A percentile compares a stretch with the other conserved stretches of the same genome.
phyloP scores from a whole-genome alignment of 495 filamentous ascomycete genomes.

The Apiosordaria backusii region DNA sequence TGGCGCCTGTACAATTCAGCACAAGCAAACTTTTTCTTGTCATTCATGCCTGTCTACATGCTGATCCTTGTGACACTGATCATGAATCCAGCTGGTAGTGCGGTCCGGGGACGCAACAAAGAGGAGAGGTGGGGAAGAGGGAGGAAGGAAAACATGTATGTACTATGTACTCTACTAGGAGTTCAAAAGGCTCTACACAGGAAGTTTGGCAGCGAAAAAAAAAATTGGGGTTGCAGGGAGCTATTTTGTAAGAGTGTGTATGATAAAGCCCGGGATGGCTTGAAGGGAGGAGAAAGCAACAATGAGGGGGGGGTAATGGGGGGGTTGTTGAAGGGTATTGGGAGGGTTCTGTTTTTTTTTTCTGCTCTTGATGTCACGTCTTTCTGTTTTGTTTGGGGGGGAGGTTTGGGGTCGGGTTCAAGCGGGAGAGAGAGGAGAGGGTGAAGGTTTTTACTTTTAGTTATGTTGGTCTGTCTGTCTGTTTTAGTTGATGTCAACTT shows the following conservation, averaged over 20 bases:
- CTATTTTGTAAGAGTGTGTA: background rate
- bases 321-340: background rate
- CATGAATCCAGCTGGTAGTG: background rate
- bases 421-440: no score
- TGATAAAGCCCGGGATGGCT: background rate
- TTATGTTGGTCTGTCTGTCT: background rate
- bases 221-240: background rate
- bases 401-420: no score
- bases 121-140: background rate
- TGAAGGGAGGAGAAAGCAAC: background rate
- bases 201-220: background rate
- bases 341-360: background rate
- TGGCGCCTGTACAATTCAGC: slow-evolving; percentile 5
- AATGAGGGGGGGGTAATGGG: background rate
- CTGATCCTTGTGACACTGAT: background rate
- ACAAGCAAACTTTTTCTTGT: background rate
- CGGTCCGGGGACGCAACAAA: background rate
- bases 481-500: background rate
- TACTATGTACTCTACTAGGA: background rate
- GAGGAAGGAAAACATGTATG: background rate
- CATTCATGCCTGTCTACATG: background rate
- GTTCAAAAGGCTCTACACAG: background rate
- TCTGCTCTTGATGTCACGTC: background rate
- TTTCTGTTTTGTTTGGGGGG: no score
- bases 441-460: background rate